Evolutionary conservation across 306 rosid genomes (phyloP).

Genomic region (Begonia masoniana): DNA sequence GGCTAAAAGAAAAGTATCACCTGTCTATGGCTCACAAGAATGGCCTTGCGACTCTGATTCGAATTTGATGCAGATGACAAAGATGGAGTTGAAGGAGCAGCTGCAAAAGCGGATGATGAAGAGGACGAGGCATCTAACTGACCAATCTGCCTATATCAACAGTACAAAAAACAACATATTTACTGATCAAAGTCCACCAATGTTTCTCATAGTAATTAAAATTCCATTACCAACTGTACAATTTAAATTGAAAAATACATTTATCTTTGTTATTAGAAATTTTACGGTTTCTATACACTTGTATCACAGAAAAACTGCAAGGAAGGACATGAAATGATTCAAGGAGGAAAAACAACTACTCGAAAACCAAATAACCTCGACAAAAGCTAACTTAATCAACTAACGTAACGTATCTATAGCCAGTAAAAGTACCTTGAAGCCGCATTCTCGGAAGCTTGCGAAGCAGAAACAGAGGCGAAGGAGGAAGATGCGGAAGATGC

Average conservation of each 20-base stretch:
- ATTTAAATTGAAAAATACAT: too few relatives aligned
- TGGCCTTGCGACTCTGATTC: conserved; percentile 50
- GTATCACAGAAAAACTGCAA: not conserved
- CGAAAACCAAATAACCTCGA: not conserved
- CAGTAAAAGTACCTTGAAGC: conserved; percentile 28
- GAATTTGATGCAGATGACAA: not conserved
- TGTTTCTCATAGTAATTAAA: too few relatives aligned
- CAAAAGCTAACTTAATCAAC: not conserved
- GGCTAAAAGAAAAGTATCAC: conserved; percentile 12
- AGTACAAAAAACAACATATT: not conserved
- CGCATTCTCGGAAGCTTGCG: conserved; percentile 11
- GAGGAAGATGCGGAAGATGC: conserved; percentile 10
- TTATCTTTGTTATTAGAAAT: too few relatives aligned
- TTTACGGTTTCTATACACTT: too few relatives aligned
- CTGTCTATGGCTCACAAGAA: conserved; percentile 93
- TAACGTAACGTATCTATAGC: too few relatives aligned
- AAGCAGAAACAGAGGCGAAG: conserved; percentile 7
- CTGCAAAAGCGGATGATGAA: conserved; percentile 28
- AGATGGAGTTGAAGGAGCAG: conserved; percentile 7
- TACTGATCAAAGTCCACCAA: too few relatives aligned
- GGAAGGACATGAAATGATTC: not conserved
- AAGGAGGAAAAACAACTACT: not conserved
- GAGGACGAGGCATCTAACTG: conserved; percentile 32
- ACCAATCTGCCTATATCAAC: conserved; percentile 29
- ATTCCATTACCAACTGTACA: too few relatives aligned